phyloP scores from a whole-genome alignment of 345 rosid genomes.

The Zanthoxylum bungeanum region DNA sequence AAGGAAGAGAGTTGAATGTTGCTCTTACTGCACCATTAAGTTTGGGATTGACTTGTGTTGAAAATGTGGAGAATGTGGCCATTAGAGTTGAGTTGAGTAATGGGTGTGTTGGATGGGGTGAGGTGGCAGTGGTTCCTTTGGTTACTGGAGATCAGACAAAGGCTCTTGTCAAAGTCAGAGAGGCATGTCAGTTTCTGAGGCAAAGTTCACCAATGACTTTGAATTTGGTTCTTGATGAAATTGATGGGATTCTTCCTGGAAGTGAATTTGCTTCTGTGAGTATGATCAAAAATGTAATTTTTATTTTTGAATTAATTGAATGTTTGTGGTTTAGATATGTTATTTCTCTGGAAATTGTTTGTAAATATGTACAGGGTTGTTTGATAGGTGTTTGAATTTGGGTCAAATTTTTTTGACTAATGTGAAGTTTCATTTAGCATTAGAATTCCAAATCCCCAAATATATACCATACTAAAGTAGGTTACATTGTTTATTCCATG shows the following conservation, averaged over 20 bases:
- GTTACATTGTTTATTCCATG: no score
- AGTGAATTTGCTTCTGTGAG: slow-evolving; percentile 76
- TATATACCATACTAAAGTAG: background rate
- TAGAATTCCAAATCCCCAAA: background rate
- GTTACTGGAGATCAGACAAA: slow-evolving; percentile 73
- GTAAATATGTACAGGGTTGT: no score
- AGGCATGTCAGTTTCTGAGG: slow-evolving; percentile 54
- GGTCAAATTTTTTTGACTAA: background rate
- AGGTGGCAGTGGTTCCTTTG: slow-evolving; percentile 69
- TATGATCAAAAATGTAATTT: slow-evolving; percentile 10
- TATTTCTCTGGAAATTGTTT: background rate
- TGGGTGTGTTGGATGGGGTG: slow-evolving; percentile 91
- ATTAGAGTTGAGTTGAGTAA: slow-evolving; percentile 59
- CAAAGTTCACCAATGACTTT: slow-evolving; percentile 39
- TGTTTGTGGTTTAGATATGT: background rate
- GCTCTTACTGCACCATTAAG: slow-evolving; percentile 58
- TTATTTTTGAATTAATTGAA: background rate
- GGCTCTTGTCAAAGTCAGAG: slow-evolving; percentile 59
- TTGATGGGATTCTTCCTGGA: slow-evolving; percentile 53
- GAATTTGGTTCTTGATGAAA: slow-evolving; percentile 36
- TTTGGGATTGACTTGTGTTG: slow-evolving; percentile 68
- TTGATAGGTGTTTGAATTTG: background rate
- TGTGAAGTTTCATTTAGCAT: background rate
- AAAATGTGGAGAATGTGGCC: slow-evolving; percentile 59
- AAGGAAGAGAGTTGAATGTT: slow-evolving; percentile 61